phyloP scores from a whole-genome alignment of 1,284 basidiomycete species.

The Phaffia rhodozyma region DNA sequence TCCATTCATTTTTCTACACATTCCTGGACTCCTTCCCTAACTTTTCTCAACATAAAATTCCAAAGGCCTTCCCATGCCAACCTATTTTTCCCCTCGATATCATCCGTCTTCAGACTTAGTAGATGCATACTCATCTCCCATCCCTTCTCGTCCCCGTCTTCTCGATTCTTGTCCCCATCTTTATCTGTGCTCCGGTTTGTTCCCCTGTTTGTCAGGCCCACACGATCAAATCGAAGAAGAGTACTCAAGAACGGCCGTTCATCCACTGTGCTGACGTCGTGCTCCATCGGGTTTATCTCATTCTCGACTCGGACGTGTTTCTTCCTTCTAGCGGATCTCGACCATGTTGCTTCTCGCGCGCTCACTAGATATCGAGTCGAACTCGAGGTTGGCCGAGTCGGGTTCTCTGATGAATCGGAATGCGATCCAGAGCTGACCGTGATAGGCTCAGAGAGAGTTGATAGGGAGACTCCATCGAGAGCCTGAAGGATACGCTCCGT shows the following conservation, averaged over 20 bases:
- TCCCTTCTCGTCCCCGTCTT: no score
- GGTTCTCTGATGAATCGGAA: background rate
- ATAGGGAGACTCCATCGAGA: background rate
- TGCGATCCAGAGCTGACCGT: background rate
- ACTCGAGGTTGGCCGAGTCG: no score
- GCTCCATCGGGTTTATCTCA: background rate
- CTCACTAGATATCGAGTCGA: background rate
- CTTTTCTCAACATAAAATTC: background rate
- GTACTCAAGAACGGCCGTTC: background rate
- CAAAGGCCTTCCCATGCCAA: constrained; percentile 4
- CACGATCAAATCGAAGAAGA: background rate
- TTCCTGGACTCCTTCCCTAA: background rate
- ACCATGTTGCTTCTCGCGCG: background rate
- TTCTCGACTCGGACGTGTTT: background rate
- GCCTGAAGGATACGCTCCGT: background rate
- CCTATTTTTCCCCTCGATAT: background rate
- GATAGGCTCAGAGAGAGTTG: background rate
- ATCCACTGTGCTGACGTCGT: background rate
- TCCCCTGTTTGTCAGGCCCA: background rate
- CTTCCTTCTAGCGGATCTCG: background rate
- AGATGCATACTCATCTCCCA: no score
- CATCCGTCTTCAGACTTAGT: no score
- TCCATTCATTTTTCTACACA: no score
- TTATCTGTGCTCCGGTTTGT: no score
- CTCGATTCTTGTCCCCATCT: no score